phyloP scores from a whole-genome alignment of 2,329 filamentous ascomycete genomes.

The Aspergillus thermomutatus region DNA sequence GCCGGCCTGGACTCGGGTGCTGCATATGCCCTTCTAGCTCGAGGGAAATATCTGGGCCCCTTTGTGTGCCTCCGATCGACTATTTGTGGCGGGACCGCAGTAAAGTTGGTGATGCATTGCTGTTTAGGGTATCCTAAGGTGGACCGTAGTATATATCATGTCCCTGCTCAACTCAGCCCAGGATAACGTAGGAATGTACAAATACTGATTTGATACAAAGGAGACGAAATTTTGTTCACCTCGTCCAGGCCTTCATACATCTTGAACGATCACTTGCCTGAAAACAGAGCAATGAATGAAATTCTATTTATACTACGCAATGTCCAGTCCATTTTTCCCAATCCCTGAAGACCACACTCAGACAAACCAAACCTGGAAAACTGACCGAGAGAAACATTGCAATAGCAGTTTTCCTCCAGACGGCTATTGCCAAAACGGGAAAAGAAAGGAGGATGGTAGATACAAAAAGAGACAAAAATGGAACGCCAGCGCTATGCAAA shows the following conservation, averaged over 20 bases:
- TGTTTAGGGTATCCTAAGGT: neutral
- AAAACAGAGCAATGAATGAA: neutral
- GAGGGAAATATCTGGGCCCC: neutral
- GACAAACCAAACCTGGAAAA: neutral
- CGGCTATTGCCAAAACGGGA: neutral
- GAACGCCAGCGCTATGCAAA: conserved; percentile 38
- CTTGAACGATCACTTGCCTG: neutral
- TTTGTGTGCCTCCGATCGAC: neutral
- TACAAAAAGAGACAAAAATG: neutral
- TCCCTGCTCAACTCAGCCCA: neutral
- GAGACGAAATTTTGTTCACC: neutral
- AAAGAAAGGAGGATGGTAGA: neutral
- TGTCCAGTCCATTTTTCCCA: neutral
- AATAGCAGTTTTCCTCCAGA: neutral
- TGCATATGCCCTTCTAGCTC: conserved; percentile 10
- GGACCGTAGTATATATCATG: neutral
- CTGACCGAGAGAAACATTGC: neutral
- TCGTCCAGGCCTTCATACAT: no score
- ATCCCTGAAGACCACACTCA: neutral
- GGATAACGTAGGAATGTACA: no score
- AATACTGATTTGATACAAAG: neutral
- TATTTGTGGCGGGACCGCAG: neutral
- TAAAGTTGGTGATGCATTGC: neutral
- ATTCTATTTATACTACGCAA: neutral
- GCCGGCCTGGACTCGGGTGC: conserved; percentile 6